These are phyloP conservation scores for Beverwykella pulmonaria DNA, from an alignment of 495 filamentous ascomycete genomes.

Conservation along the genomic window DNA sequence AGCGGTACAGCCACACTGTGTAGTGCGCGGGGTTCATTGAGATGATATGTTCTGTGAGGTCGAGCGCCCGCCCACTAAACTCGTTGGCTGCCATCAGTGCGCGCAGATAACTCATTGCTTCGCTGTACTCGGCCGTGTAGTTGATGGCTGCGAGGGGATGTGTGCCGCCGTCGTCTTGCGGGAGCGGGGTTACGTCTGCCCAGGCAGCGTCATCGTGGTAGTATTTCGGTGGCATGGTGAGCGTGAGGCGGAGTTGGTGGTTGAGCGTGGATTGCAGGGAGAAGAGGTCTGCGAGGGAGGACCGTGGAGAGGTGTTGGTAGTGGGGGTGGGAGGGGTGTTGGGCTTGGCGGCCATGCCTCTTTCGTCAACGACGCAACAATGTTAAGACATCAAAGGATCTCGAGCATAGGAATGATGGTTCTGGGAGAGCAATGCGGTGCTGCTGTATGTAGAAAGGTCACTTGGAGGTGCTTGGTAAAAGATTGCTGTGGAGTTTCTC, in stretches of 20 bases:
- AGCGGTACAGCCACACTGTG: conserved; percentile 96
- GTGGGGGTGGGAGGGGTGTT: neutral
- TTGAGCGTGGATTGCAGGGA: neutral
- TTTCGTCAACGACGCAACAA: neutral
- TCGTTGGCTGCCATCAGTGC: conserved; percentile 91
- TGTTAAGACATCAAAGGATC: neutral
- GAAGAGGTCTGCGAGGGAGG: neutral
- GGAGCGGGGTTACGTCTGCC: conserved; percentile 81
- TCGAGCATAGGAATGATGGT: neutral
- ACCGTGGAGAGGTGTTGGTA: neutral
- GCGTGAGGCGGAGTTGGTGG: neutral
- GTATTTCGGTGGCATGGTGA: conserved; percentile 35
- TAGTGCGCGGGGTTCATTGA: conserved; percentile 94
- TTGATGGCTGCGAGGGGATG: conserved; percentile 82
- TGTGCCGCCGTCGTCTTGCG: conserved; percentile 73
- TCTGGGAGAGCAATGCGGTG: neutral
- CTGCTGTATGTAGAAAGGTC: neutral
- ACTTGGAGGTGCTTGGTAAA: neutral
- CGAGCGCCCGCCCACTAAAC: conserved; percentile 72
- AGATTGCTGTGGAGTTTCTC: neutral
- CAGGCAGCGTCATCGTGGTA: conserved; percentile 75
- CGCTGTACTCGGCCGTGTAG: conserved; percentile 82
- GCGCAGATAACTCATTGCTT: conserved; percentile 86
- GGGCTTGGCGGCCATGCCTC: neutral
- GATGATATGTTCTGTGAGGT: conserved; percentile 88